Evolutionary conservation across 2,329 filamentous ascomycete genomes (phyloP), one percentile per base, ranked within the genome.

Genomic region (Epichloe scottii): DNA sequence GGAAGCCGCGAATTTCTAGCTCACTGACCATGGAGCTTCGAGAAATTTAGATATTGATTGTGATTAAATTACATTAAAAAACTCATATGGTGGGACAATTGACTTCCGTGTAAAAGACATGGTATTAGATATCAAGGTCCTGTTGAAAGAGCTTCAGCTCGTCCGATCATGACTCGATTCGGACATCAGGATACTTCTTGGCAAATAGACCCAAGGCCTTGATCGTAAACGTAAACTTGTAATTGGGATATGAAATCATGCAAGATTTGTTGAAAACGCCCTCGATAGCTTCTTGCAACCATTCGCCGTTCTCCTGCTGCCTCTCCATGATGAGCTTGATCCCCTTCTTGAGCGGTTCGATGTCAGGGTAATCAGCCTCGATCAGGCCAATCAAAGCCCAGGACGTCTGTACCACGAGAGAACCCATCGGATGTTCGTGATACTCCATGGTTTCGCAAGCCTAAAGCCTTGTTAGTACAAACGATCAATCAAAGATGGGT

Each of bases 171-270:
- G 26, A 11, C 4, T 49, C 49, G 3, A 87, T 65, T 60, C 71
- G 75, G 51, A 83, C 78, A 54, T 87, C 75, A 0, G 85, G 85
- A 57, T 84, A 90, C 56, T 75, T 79, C 59, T 73, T 77, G 4
- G 85, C 81, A 73, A 89, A 98, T 80, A 96, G 85, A 5, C 93
- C 93, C 56, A 98, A 67, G 2, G 93, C 93, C 71, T 94, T 95
- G 64, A 97, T 86, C 1, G 91, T 84, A 68, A 96, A 98, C 53
- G 85, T 87, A 66, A 95, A 93, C 73, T 97, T 98, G 75, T 98
- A 98, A 74, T 98, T 98, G 42, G 91, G 91, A 63, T 98, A 98
- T 0, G 89, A 93, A 57, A 98, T 98, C 89, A 96, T 97, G 75
- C 91, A 97, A 62, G 84, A 93, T 74, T 96, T 95, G 71, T 98